Base-by-base conservation (phyloP, 129 eudicot genomes). In the Glebionis coronaria region DNA sequence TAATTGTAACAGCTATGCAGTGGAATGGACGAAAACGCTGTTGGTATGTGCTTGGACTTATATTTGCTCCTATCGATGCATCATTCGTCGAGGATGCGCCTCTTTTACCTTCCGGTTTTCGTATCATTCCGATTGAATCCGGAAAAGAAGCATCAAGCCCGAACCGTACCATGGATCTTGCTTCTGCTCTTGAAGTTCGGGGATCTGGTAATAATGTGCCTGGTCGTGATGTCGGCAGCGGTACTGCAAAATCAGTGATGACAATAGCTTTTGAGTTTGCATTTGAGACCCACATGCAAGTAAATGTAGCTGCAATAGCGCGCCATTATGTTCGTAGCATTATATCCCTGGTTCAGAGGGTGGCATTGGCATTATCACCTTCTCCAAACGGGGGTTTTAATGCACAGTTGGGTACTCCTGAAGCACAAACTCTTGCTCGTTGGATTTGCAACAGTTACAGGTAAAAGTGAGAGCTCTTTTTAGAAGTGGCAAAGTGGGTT, bases 31-130 rank as follows among this genome's bases (percentile, higher is more conserved):
- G 96, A 92, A 72, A 86, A 82, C 63, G 95, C 95, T 0, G 82
- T 88, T 16, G 98, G 98, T 5, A 80, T 92, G 61, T 82, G 86
- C 63, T 85, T 95, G 13, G 98, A 75, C 95, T 92, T 59, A 81
- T 92, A 70, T 92, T 92, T 79, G 98, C 98, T 75, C 98, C 98
- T 0, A 82, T 92, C n/a, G 98, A 92, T 71, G 91, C 90, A 15
- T 88, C 98, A 10, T 84, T 92, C 58, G 91, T 95, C 29, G 98
- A 92, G 49, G 98, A 92, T 45, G 96, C 91, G 25, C 98, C 98
- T n/a, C 95, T 92, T 63, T 71, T 92, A 53, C 89, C 98, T 65
- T 92, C 98, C 52, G 98, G 98, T 61, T 92, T 92, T 44, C 95
- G 95, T 69, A 92, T 92, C 68, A 88, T 86, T 68, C 95, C 98